phyloP scores from a whole-genome alignment of 2,329 filamentous ascomycete genomes.

The Alternaria conjuncta region DNA sequence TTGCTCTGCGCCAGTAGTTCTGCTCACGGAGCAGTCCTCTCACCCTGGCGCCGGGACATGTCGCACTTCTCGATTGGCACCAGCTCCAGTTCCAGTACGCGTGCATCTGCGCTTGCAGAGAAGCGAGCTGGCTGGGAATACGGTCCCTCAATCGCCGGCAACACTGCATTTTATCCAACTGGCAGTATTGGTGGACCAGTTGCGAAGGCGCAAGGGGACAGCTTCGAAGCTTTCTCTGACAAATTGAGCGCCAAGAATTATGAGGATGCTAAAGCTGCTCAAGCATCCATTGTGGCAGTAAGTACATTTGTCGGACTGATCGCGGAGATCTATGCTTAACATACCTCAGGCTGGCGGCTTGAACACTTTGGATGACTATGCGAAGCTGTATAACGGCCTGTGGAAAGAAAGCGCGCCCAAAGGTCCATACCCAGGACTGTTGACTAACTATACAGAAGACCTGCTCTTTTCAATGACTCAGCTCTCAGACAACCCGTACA shows the following conservation, averaged over 20 bases:
- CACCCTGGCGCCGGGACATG: not conserved
- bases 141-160: not conserved
- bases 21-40: not conserved
- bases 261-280: not conserved
- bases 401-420: not conserved
- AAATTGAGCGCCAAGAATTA: not conserved
- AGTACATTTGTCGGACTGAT: not conserved
- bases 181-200: not conserved
- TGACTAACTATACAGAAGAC: conserved; percentile 20
- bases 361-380: not conserved
- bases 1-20: not conserved
- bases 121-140: not conserved
- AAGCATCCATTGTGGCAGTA: not conserved
- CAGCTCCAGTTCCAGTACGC: not conserved
- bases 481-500: conserved; percentile 13
- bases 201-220: not conserved
- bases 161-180: not conserved
- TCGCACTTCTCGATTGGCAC: not conserved
- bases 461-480: conserved; percentile 21
- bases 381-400: not conserved
- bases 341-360: not conserved
- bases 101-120: not conserved
- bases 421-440: conserved; percentile 7
- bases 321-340: not conserved
- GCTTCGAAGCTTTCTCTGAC: not conserved